Conservation (phyloP, 495 filamentous ascomycete genomes). For the Hypoxylon perforatum region DNA sequence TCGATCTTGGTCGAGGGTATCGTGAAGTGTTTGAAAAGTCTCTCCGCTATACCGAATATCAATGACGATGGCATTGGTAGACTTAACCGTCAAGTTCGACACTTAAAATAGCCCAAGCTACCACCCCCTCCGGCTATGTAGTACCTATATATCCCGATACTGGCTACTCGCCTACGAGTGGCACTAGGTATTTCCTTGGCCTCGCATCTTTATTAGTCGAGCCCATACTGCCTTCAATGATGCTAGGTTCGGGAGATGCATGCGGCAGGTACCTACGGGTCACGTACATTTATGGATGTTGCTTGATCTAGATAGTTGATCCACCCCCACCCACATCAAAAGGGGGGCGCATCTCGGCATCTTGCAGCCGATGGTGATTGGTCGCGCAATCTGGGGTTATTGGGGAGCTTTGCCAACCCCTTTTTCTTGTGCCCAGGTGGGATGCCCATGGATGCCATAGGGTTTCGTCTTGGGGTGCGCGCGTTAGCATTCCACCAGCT, state of each 20-base stretch:
- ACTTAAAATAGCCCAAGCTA: slow-evolving; percentile 10
- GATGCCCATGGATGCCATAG: no score
- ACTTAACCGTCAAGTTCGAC: not conserved
- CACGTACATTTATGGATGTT: slow-evolving; percentile 25
- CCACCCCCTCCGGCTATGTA: not conserved
- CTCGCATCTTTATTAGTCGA: no score
- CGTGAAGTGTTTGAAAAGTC: no score
- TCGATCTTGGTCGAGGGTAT: not conserved
- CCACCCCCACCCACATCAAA: slow-evolving; percentile 25
- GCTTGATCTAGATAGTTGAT: slow-evolving; percentile 7
- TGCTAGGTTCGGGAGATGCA: slow-evolving; percentile 26
- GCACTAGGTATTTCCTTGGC: not conserved
- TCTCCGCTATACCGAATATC: no score
- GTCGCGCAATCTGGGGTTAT: slow-evolving; percentile 4
- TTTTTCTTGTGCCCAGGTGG: not conserved
- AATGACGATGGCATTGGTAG: no score
- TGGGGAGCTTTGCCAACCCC: slow-evolving; percentile 16
- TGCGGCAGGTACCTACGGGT: slow-evolving; percentile 3
- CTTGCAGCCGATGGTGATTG: slow-evolving; percentile 18
- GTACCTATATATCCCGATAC: slow-evolving; percentile 2
- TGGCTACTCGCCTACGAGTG: slow-evolving; percentile 4
- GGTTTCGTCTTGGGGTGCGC: no score
- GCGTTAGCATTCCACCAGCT: no score
- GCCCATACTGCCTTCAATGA: not conserved
- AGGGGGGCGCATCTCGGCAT: slow-evolving; percentile 22